phyloP scores from a whole-genome alignment of 2,329 filamentous ascomycete genomes.

The Xylariomycetidae sp. region DNA sequence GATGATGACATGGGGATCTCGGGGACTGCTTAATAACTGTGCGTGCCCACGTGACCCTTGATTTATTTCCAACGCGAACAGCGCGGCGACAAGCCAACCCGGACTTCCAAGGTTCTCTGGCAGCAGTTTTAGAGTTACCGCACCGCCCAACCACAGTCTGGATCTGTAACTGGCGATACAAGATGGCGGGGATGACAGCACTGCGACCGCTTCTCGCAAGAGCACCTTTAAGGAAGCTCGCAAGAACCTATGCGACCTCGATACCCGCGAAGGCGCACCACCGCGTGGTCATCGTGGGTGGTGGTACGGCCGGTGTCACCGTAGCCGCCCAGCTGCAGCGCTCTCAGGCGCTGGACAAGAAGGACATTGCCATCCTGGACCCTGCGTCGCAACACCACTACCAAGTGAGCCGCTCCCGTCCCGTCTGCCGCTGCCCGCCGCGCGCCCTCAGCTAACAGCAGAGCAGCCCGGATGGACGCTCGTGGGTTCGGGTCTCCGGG shows the following conservation, averaged over 20 bases:
- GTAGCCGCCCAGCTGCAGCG: constrained; percentile 61
- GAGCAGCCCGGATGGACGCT: constrained; percentile 31
- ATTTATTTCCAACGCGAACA: too few species aligned
- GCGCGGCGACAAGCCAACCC: too few species aligned
- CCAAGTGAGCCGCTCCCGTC: constrained; percentile 21
- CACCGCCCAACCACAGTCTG: too few species aligned
- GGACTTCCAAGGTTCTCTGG: too few species aligned
- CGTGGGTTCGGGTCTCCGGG: constrained; percentile 29
- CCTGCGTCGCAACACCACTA: constrained; percentile 30
- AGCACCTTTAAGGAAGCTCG: constrained; percentile 10
- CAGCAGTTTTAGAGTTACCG: too few species aligned
- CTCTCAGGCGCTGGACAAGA: constrained; percentile 20
- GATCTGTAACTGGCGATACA: background rate
- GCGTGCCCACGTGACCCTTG: too few species aligned
- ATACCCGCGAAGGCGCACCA: constrained; percentile 37
- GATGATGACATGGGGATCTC: too few species aligned
- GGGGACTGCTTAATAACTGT: too few species aligned
- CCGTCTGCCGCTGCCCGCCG: background rate
- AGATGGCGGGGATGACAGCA: constrained; percentile 9
- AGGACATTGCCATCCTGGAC: constrained; percentile 31
- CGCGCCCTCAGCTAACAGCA: constrained; percentile 6
- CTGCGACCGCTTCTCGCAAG: constrained; percentile 15
- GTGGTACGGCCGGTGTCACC: constrained; percentile 58
- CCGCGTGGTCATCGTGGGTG: constrained; percentile 62
- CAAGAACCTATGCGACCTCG: constrained; percentile 22